These are phyloP conservation scores for Malassezia dermatis DNA, from an alignment of 1,284 basidiomycete genomes.

Conservation along the genomic window DNA sequence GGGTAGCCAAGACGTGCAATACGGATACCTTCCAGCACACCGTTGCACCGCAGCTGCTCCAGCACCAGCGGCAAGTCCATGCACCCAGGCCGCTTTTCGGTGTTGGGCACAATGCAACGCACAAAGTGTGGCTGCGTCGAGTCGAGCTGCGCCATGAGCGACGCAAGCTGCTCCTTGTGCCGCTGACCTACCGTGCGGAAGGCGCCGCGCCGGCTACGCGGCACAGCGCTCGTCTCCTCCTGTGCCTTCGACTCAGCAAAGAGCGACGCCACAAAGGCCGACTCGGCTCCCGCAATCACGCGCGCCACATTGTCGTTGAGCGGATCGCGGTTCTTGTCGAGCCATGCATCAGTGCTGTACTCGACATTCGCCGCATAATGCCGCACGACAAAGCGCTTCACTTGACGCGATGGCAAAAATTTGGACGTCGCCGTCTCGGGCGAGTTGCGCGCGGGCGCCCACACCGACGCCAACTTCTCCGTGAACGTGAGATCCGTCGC, in stretches of 20 bases:
- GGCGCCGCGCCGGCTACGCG: slow-evolving; percentile 84
- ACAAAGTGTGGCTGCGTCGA: slow-evolving; percentile 97
- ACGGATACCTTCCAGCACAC: slow-evolving; percentile 96
- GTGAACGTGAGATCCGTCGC: slow-evolving; percentile 92
- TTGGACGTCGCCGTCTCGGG: slow-evolving; percentile 52
- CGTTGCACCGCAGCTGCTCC: slow-evolving; percentile 93
- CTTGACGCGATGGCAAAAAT: slow-evolving; percentile 76
- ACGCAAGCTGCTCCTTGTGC: slow-evolving; percentile 88
- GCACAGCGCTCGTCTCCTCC: slow-evolving; percentile 54
- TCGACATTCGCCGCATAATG: slow-evolving; percentile 97
- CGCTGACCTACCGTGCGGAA: slow-evolving; percentile 91
- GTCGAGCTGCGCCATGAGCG: slow-evolving; percentile 80
- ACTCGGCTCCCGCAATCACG: slow-evolving; percentile 70
- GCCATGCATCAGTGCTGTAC: slow-evolving; percentile 89
- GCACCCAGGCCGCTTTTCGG: slow-evolving; percentile 77
- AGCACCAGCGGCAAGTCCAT: slow-evolving; percentile 89
- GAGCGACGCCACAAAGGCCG: slow-evolving; percentile 69
- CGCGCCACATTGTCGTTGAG: slow-evolving; percentile 91
- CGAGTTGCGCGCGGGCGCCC: slow-evolving; percentile 30
- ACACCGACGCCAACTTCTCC: slow-evolving; percentile 60
- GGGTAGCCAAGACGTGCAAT: slow-evolving; percentile 96
- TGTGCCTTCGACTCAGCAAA: slow-evolving; percentile 68
- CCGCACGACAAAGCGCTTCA: slow-evolving; percentile 82
- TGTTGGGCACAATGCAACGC: slow-evolving; percentile 93
- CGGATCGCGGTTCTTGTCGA: slow-evolving; percentile 99